Conservation (phyloP, 768 basidiomycete genomes). For the Botryobasidium botryosum region DNA sequence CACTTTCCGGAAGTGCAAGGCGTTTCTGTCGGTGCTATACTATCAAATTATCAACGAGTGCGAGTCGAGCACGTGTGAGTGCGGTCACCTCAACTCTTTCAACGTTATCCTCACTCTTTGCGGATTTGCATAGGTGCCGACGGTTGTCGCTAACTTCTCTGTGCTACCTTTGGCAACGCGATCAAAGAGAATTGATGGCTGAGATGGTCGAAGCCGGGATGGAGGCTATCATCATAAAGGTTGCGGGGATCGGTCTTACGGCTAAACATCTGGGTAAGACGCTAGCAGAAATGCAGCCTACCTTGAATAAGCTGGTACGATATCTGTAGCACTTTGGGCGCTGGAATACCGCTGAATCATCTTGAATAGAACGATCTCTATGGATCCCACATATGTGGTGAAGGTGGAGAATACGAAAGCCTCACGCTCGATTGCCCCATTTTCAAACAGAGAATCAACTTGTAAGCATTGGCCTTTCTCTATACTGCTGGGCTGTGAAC, state of each 20-base stretch:
- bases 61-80: slow-evolving; percentile 89
- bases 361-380: slow-evolving; percentile 52
- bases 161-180: slow-evolving; percentile 85
- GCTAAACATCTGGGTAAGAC: slow-evolving; percentile 62
- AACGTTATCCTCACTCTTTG: slow-evolving; percentile 4
- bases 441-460: slow-evolving; percentile 57
- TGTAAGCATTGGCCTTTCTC: slow-evolving; percentile 30
- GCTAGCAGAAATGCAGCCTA: slow-evolving; percentile 55
- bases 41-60: slow-evolving; percentile 93
- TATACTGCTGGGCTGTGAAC: background rate
- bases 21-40: slow-evolving; percentile 88
- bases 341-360: too few relatives aligned
- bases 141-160: slow-evolving; percentile 66
- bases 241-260: slow-evolving; percentile 83
- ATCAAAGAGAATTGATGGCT: slow-evolving; percentile 66
- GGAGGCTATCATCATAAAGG: slow-evolving; percentile 78
- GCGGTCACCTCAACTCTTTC: slow-evolving; percentile 2
- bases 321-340: background rate
- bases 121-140: slow-evolving; percentile 42
- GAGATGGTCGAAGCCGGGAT: slow-evolving; percentile 76
- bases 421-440: slow-evolving; percentile 79
- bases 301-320: slow-evolving; percentile 49
- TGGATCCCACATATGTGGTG: slow-evolving; percentile 88
- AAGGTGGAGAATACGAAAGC: slow-evolving; percentile 96
- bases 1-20: slow-evolving; percentile 68